These are phyloP conservation scores for Suhomyces bolitotheri DNA, from an alignment of 1,139 yeast genomes.

Conservation along the genomic window DNA sequence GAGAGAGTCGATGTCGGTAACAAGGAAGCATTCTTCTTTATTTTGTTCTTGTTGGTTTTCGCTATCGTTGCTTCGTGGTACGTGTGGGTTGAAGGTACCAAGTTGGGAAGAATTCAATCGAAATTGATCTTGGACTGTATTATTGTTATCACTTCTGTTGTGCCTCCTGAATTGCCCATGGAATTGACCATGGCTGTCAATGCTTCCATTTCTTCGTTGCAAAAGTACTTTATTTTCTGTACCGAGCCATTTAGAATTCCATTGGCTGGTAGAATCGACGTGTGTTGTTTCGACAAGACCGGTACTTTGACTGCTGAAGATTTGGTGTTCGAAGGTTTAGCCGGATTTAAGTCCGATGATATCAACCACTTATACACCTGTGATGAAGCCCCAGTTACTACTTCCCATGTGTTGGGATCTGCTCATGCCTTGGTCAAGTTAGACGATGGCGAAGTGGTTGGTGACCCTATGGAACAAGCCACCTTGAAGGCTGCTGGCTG, in stretches of 20 bases:
- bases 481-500: conserved; percentile 87
- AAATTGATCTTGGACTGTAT: conserved; percentile 94
- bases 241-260: conserved; percentile 99
- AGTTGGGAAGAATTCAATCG: conserved; percentile 92
- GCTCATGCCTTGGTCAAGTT: conserved; percentile 94
- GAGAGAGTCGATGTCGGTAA: conserved; percentile 97
- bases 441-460: conserved; percentile 96
- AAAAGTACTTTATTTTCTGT: conserved; percentile 88
- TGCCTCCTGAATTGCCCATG: conserved; percentile 99
- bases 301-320: conserved; percentile 99
- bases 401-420: conserved; percentile 80
- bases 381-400: conserved; percentile 60
- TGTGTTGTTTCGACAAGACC: conserved; percentile 97
- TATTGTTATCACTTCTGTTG: conserved; percentile 93
- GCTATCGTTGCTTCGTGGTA: conserved; percentile 97
- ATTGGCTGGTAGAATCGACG: conserved; percentile 95
- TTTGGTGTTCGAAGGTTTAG: conserved; percentile 92
- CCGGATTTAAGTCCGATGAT: conserved; percentile 66
- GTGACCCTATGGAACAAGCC: conserved; percentile 99
- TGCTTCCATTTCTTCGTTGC: conserved; percentile 81
- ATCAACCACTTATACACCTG: conserved; percentile 60
- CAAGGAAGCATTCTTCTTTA: conserved; percentile 90
- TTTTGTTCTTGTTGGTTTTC: conserved; percentile 81
- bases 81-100: conserved; percentile 97
- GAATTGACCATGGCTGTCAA: conserved; percentile 98